phyloP scores from a whole-genome alignment of 2,329 filamentous ascomycete genomes.

The Fusarium oligoseptatum region DNA sequence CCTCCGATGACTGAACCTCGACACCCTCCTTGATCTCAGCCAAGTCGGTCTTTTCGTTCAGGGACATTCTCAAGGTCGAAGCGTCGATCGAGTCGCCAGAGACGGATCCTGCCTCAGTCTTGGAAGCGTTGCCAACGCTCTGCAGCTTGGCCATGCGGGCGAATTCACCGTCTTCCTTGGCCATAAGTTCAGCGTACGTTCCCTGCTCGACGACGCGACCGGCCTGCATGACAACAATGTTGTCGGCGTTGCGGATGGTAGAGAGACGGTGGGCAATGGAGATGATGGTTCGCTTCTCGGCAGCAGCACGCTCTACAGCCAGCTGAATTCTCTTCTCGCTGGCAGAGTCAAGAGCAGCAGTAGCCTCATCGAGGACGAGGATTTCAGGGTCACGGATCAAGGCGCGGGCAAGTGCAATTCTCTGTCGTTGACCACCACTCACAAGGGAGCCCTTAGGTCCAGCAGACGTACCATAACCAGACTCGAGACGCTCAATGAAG shows the following conservation, averaged over 20 bases:
- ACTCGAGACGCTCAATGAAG: slow-evolving; percentile 67
- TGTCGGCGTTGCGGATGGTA: slow-evolving; percentile 73
- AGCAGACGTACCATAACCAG: slow-evolving; percentile 66
- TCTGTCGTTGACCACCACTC: slow-evolving; percentile 71
- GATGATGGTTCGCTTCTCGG: slow-evolving; percentile 71
- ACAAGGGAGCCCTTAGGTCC: slow-evolving; percentile 67
- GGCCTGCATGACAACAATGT: slow-evolving; percentile 74
- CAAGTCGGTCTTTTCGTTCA: slow-evolving; percentile 26
- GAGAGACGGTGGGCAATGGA: slow-evolving; percentile 74
- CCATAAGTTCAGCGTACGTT: slow-evolving; percentile 70
- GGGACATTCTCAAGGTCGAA: slow-evolving; percentile 29
- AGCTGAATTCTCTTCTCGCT: slow-evolving; percentile 67
- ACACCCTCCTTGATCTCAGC: slow-evolving; percentile 15
- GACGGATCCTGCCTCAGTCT: slow-evolving; percentile 45
- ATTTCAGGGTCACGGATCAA: slow-evolving; percentile 69
- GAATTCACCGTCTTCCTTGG: slow-evolving; percentile 63
- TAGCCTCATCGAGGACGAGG: slow-evolving; percentile 72
- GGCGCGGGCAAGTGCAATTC: slow-evolving; percentile 69
- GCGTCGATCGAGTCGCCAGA: slow-evolving; percentile 40
- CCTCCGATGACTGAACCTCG: slow-evolving; percentile 4
- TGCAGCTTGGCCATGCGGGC: slow-evolving; percentile 63
- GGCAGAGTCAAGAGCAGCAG: slow-evolving; percentile 70
- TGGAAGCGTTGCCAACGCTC: slow-evolving; percentile 48
- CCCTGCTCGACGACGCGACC: slow-evolving; percentile 74
- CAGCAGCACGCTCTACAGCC: slow-evolving; percentile 57